Conservation (phyloP, 106 monocot genomes). For the Apostasia ramifera region DNA sequence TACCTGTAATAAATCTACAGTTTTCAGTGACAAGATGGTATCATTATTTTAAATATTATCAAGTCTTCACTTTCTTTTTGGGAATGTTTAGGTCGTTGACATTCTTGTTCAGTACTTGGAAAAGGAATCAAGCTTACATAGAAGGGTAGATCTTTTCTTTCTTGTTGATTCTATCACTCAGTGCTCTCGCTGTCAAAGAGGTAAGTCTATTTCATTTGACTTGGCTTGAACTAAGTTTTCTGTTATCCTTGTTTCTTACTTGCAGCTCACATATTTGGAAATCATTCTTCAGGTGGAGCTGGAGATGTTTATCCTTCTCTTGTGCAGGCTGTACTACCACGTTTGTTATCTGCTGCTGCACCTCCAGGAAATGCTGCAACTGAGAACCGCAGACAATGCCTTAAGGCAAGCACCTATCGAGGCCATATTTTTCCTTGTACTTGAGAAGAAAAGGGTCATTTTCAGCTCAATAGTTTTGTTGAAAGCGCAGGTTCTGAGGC, state of each 20-base stretch:
- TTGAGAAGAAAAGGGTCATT: background rate
- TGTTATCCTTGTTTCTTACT: background rate
- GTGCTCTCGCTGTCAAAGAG: conserved; percentile 60
- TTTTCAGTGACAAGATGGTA: no score
- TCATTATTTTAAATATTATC: no score
- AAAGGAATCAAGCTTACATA: conserved; percentile 61
- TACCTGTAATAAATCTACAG: no score
- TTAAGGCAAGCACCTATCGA: conserved; percentile 58
- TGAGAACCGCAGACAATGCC: conserved; percentile 90
- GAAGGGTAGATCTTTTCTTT: conserved; percentile 81
- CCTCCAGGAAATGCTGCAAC: conserved; percentile 76
- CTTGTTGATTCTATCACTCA: conserved; percentile 93
- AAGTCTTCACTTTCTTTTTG: background rate
- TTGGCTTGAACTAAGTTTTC: background rate
- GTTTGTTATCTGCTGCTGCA: conserved; percentile 68
- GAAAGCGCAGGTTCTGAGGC: conserved; percentile 66
- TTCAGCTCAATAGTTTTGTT: conserved; percentile 4
- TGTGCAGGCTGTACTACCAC: conserved; percentile 66
- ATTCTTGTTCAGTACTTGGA: conserved; percentile 75
- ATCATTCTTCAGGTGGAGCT: conserved; percentile 41
- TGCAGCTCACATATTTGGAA: background rate
- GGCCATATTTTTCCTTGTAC: background rate
- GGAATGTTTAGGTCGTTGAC: conserved; percentile 63
- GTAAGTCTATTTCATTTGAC: conserved; percentile 7
- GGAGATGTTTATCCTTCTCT: conserved; percentile 77